These are phyloP conservation scores for Globisporangium canariense DNA, from an alignment of 352 stramenopile genomes.

Conservation along the genomic window DNA sequence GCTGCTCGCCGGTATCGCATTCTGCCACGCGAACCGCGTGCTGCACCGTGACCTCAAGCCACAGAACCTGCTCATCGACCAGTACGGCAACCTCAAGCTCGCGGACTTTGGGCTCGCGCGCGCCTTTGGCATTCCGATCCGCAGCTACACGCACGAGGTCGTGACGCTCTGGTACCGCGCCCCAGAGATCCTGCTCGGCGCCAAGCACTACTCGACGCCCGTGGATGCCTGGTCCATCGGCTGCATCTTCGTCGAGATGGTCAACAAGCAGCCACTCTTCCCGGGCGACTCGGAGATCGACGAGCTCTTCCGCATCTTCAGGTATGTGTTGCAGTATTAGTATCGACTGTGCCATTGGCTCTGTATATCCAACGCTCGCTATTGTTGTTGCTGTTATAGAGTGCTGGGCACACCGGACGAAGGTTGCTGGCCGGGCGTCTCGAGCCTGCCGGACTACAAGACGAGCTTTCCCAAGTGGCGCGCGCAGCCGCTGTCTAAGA, in stretches of 20 bases:
- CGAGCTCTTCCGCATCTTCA: constrained; percentile 98
- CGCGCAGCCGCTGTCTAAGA: constrained; percentile 82
- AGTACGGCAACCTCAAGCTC: constrained; percentile 88
- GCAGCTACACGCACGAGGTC: constrained; percentile 93
- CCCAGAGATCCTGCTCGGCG: constrained; percentile 92
- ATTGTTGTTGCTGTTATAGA: constrained; percentile 19
- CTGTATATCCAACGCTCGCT: not conserved
- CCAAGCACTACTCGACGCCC: constrained; percentile 92
- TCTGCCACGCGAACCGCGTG: constrained; percentile 95
- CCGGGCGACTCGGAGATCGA: constrained; percentile 98
- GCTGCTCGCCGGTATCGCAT: constrained; percentile 83
- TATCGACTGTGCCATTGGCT: not conserved
- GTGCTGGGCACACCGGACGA: constrained; percentile 97
- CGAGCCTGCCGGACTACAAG: constrained; percentile 97
- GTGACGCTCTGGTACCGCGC: constrained; percentile 96
- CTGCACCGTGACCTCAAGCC: constrained; percentile 98
- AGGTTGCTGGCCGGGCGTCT: constrained; percentile 95
- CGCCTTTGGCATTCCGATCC: constrained; percentile 82
- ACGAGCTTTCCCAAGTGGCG: constrained; percentile 97
- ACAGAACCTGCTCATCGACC: constrained; percentile 93
- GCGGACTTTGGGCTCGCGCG: constrained; percentile 92
- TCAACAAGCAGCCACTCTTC: constrained; percentile 88
- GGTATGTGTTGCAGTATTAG: constrained; percentile 25
- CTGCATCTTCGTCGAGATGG: constrained; percentile 94
- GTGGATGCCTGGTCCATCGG: constrained; percentile 93